These are phyloP conservation scores for Fusarium subtropicale DNA, from an alignment of 2,329 filamentous ascomycete genomes.

Conservation along the genomic window DNA sequence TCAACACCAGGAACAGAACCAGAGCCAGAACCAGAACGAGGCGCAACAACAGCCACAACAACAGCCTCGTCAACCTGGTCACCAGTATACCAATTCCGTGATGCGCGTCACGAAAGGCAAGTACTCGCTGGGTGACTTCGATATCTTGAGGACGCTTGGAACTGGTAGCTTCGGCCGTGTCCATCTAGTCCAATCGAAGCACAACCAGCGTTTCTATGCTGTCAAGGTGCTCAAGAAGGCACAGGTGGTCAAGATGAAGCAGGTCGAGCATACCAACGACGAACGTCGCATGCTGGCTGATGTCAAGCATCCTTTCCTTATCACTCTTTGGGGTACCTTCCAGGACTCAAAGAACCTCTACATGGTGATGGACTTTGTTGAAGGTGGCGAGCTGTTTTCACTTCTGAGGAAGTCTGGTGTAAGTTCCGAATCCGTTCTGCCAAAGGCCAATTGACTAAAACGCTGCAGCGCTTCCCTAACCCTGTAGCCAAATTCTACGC, in stretches of 20 bases:
- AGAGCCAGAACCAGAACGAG: slow-evolving; percentile 28
- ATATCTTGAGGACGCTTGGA: slow-evolving; percentile 88
- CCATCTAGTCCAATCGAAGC: slow-evolving; percentile 95
- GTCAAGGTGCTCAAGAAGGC: slow-evolving; percentile 99
- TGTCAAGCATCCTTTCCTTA: slow-evolving; percentile 97
- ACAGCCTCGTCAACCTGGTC: slow-evolving; percentile 49
- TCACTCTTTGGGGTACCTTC: slow-evolving; percentile 98
- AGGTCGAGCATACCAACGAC: slow-evolving; percentile 99
- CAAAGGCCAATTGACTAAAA: slow-evolving; percentile 10
- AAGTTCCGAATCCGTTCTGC: slow-evolving; percentile 51
- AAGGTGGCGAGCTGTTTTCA: slow-evolving; percentile 97
- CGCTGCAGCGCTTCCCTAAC: slow-evolving; percentile 88
- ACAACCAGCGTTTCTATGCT: slow-evolving; percentile 98
- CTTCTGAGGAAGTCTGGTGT: slow-evolving; percentile 92
- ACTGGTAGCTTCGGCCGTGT: slow-evolving; percentile 98
- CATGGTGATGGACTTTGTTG: slow-evolving; percentile 99
- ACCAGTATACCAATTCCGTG: slow-evolving; percentile 53
- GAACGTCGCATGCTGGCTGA: slow-evolving; percentile 95
- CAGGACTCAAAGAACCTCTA: slow-evolving; percentile 95
- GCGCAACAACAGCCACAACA: slow-evolving; percentile 43
- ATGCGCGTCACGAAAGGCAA: slow-evolving; percentile 90
- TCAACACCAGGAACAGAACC: slow-evolving; percentile 32
- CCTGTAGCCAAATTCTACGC: slow-evolving; percentile 99
- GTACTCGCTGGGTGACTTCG: slow-evolving; percentile 92
- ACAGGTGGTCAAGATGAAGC: slow-evolving; percentile 99